Base-by-base conservation (phyloP, 306 rosid species). In the Trichosanthes truncata region DNA sequence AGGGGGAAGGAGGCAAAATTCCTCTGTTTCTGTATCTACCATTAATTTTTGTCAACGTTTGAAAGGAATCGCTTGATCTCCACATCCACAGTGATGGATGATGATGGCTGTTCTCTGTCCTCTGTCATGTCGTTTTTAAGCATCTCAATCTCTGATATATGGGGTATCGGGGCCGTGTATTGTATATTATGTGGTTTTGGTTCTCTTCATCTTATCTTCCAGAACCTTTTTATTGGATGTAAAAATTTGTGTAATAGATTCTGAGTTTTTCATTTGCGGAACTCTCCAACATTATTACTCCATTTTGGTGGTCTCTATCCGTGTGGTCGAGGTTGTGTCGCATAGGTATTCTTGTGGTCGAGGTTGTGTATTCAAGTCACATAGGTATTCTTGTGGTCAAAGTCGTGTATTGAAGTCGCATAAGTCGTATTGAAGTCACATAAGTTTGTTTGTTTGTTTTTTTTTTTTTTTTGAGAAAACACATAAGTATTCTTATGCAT, bases 41-140 rank as follows among this genome's bases (percentile, higher is more conserved):
- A 74, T 74, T 46, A 74, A 49, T 74, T 74, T 36, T 45, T 25
- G 35, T 71, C 77, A 72, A 45, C 51, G 57, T 40, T 72, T 45
- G 75, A 21, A 68, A 69, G 55, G 76, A 43, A 43, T 72, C 57
- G 5, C 23, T 67, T 63, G 43, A 15, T 33, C 4, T 63, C 23
- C 26, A n/a, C 26, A 35, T 36, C 43, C 26, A 33, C 72, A 31
- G 46, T 31, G 46, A 65, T 65, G 41, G 67, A 60, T 10, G n/a
- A 6, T 21, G n/a, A 23, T 71, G 76, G 53, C 56, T 71, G 38
- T 25, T 31, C 77, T n/a, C 4, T 68, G 38, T 25, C 51, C 77
- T n/a, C 4, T 68, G 75, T 41, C 49, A 4, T 25, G 21, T 72
- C 40, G 77, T 63, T 23, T 66, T 71, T 43, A 43, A 43, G 21